Percentiles rank a stretch among this genome's conserved stretches.
phyloP scores from a whole-genome alignment of 768 basidiomycete species.

The Trametes maxima region DNA sequence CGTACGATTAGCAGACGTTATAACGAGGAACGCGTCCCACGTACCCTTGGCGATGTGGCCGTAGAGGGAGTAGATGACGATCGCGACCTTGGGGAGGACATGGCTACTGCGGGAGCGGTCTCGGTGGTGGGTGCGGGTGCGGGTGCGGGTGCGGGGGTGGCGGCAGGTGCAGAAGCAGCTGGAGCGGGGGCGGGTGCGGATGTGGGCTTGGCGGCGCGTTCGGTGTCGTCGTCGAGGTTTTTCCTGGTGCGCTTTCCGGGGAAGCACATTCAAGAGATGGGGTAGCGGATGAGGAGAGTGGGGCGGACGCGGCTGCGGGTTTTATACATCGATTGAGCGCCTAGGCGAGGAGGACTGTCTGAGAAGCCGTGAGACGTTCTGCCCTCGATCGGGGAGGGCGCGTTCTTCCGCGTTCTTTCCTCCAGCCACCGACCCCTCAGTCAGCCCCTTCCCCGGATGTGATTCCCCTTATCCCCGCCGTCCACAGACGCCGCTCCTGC shows the following conservation, averaged over 20 bases:
- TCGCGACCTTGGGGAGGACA: conserved; percentile 54
- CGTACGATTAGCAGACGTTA: neutral
- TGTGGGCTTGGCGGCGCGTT: conserved; percentile 9
- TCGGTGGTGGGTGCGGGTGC: conserved; percentile 11
- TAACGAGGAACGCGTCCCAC: conserved; percentile 28
- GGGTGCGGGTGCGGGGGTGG: conserved; percentile 12
- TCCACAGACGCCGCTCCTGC: neutral
- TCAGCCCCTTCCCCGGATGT: neutral
- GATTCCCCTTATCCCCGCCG: conserved; percentile 3
- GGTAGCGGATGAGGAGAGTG: neutral
- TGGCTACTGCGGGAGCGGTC: conserved; percentile 11
- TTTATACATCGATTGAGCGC: conserved; percentile 18
- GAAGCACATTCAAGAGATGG: conserved; percentile 26
- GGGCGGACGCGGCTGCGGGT: neutral
- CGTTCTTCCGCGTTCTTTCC: conserved; percentile 15
- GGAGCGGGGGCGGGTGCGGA: conserved; percentile 6
- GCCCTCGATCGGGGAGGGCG: conserved; percentile 11
- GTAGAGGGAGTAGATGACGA: conserved; percentile 75
- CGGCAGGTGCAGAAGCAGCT: neutral
- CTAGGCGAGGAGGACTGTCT: neutral
- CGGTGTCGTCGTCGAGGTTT: conserved; percentile 23
- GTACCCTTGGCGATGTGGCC: conserved; percentile 71
- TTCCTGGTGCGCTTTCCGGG: conserved; percentile 25
- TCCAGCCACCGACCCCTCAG: neutral
- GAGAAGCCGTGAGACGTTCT: conserved; percentile 21